phyloP scores from a whole-genome alignment of 176 grass and related monocot genomes.

The Phragmites australis region DNA sequence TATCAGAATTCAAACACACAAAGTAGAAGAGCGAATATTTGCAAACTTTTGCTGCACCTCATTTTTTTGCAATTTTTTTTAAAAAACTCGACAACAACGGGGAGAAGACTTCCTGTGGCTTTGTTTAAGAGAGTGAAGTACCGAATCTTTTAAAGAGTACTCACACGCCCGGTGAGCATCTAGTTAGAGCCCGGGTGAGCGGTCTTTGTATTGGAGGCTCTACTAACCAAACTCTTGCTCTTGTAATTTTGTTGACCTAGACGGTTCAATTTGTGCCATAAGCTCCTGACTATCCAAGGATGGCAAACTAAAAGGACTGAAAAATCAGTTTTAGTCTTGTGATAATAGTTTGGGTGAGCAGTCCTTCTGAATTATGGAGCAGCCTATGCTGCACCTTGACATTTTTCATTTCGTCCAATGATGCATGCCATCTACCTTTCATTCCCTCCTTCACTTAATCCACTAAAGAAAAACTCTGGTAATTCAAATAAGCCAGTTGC shows the following conservation, averaged over 20 bases:
- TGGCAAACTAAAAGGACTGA: background rate
- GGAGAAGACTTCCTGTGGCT: too few relatives aligned
- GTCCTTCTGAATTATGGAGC: background rate
- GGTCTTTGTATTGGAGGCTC: too few relatives aligned
- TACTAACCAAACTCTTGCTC: too few relatives aligned
- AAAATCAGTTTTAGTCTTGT: background rate
- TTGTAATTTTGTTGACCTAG: background rate
- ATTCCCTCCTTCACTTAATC: background rate
- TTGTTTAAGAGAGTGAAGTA: too few relatives aligned
- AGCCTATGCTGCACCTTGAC: background rate
- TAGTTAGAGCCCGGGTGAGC: too few relatives aligned
- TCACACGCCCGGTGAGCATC: too few relatives aligned
- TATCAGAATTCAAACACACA: background rate
- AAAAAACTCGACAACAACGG: too few relatives aligned
- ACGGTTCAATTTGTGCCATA: background rate
- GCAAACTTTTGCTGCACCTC: background rate
- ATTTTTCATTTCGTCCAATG: background rate
- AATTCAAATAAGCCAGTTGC: background rate
- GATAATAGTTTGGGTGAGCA: background rate
- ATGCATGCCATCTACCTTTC: background rate
- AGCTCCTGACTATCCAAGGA: too few relatives aligned
- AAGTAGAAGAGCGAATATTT: background rate
- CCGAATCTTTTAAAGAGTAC: too few relatives aligned
- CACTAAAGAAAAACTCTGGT: background rate
- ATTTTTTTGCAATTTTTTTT: background rate